phyloP scores from a whole-genome alignment of 441 rosid genomes.

The Capsella rubella region DNA sequence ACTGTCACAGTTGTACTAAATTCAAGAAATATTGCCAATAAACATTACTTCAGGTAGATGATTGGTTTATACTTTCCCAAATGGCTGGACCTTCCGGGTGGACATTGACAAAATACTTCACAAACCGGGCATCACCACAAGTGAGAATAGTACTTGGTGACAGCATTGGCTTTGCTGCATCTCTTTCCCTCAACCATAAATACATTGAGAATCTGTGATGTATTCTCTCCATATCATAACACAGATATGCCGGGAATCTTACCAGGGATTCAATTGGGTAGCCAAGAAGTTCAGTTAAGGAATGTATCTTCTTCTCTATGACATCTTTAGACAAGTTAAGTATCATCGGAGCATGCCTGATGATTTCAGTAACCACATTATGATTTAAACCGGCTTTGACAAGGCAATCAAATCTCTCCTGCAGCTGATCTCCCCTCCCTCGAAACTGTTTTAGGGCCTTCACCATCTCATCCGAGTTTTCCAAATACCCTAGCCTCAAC shows the following conservation, averaged over 20 bases:
- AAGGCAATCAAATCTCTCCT: constrained; percentile 87
- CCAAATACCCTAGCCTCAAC: constrained; percentile 68
- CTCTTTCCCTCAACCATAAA: constrained; percentile 67
- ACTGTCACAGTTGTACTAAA: constrained; percentile 1
- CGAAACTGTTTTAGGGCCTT: constrained; percentile 71
- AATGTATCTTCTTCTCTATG: constrained; percentile 71
- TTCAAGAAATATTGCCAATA: constrained; percentile 1
- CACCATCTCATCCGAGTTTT: constrained; percentile 85
- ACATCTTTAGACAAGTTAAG: constrained; percentile 79
- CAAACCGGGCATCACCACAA: constrained; percentile 72
- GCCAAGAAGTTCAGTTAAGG: constrained; percentile 56
- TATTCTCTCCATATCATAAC: constrained; percentile 75
- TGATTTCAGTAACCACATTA: constrained; percentile 53
- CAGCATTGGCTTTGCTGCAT: constrained; percentile 62
- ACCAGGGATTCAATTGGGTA: constrained; percentile 62
- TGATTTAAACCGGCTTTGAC: constrained; percentile 70
- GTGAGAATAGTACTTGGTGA: constrained; percentile 75
- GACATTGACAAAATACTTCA: constrained; percentile 63
- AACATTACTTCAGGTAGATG: constrained; percentile 42
- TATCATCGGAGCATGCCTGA: constrained; percentile 68
- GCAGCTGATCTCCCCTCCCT: constrained; percentile 83
- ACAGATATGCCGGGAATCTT: constrained; percentile 71
- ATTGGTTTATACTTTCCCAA: constrained; percentile 70
- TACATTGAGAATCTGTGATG: constrained; percentile 73
- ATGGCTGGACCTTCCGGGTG: constrained; percentile 75